Conservation (phyloP, 495 filamentous ascomycete genomes). For the Choiromyces venosus region DNA sequence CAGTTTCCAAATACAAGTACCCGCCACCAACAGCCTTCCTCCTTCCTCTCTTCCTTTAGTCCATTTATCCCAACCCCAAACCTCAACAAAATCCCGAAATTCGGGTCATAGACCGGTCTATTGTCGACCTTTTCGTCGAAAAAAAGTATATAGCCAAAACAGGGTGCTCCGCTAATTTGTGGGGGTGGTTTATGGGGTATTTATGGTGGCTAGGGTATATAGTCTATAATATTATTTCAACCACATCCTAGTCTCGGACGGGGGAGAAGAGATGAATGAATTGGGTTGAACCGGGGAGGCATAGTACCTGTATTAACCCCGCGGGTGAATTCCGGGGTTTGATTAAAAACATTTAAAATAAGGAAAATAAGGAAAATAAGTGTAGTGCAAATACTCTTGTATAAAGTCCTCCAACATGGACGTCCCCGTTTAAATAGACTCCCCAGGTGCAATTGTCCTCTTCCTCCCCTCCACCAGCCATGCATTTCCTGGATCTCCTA, state of each 20-base stretch:
- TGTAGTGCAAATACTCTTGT: no score
- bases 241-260: neutral
- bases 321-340: neutral
- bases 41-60: no score
- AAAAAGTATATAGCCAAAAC: neutral
- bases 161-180: neutral
- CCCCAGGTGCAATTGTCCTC: no score
- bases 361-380: neutral
- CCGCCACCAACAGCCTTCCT: no score
- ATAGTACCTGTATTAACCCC: neutral
- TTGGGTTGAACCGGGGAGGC: neutral
- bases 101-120: no score
- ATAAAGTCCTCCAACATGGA: no score
- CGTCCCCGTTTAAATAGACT: no score
- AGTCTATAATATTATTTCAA: neutral
- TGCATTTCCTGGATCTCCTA: no score
- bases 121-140: neutral
- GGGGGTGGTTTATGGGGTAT: neutral
- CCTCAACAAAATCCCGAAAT: no score
- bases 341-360: neutral
- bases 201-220: neutral
- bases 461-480: no score
- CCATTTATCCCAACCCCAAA: no score
- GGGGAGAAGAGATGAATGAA: neutral
- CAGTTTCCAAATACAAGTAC: no score